Evolutionary conservation across 2,329 filamentous ascomycete genomes (phyloP), one percentile per base, ranked within the genome.

Genomic region (Cyclaneusma minus): DNA sequence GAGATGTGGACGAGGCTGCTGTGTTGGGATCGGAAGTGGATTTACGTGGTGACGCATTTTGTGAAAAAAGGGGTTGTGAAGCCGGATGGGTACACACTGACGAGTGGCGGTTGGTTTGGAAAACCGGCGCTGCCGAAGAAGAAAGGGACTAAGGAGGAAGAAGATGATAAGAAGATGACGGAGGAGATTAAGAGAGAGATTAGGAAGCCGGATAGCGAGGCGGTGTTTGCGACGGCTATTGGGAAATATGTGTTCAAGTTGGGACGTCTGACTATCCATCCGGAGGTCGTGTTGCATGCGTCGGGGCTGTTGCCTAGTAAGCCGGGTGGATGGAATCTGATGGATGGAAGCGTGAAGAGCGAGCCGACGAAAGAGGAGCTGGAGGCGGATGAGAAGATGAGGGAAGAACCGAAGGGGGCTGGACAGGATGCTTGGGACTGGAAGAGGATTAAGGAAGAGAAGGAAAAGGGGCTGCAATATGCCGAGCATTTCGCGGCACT

Each of bases 201-300:
- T 2, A 29, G 28, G 4, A 44, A 49, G 17, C 45, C 61, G 16
- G 68, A 67, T 48, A 60, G 70, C 47, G 71, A 65, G 50, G 69
- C 66, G 33, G 62, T 87, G 20, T 64, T 77, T 38, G 81, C 80
- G 1, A 75, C 74, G 0, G 73, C 72, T 1, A 51, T 87, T 22
- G 74, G 68, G 55, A 85, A 84, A 56, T 87, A 87, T 48, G 80
- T 87, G 21, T 73, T 82, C 48, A 87, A 87, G 57, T 62, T 83
- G 29, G 80, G 77, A 1, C 62, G 87, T 13, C 60, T 89, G 42
- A 95, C 87, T 0, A 69, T 95, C 4, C 71, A 85, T 36, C 85
- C 89, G 0, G 77, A 84, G 38, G 61, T 79, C 24, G 60, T 87
- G 6, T 59, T 95, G 14, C 60, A 67, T 22, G 66, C 74, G 18